Conservation (phyloP, 371 early-diverging fungal species). For the Dichotomocladium elegans region DNA sequence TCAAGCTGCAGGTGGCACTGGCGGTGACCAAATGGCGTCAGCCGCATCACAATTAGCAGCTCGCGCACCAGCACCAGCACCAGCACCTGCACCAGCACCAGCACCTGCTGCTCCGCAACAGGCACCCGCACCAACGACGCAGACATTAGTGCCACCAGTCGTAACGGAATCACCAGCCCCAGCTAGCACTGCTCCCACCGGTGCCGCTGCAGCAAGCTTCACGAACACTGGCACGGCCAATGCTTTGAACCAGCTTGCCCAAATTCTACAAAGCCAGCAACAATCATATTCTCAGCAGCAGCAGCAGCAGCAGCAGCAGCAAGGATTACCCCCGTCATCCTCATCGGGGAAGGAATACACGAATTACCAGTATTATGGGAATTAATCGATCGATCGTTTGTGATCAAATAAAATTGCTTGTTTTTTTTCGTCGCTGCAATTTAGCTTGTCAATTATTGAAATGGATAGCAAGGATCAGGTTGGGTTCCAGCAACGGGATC, state of each 20-base stretch:
- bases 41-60: too few species aligned
- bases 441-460: too few species aligned
- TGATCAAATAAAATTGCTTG: too few species aligned
- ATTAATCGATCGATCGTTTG: too few species aligned
- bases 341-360: too few species aligned
- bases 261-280: conserved; percentile 18
- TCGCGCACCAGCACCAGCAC: not conserved
- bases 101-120: conserved; percentile 10
- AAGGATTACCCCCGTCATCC: not conserved
- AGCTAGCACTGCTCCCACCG: conserved; percentile 9
- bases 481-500: too few species aligned
- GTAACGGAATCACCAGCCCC: conserved; percentile 14
- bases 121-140: conserved; percentile 15
- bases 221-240: conserved; percentile 4
- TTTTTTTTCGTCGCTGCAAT: too few species aligned
- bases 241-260: conserved; percentile 16
- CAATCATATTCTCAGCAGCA: conserved; percentile 10
- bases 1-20: too few species aligned
- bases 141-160: not conserved
- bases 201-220: conserved; percentile 1
- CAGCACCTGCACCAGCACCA: not conserved
- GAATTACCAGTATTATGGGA: too few species aligned
- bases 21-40: too few species aligned
- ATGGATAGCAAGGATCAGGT: too few species aligned
- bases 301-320: conserved; percentile 11